Evolutionary conservation across 345 rosid species (phyloP), one percentile per base, ranked within the genome.

Genomic region (Cochlearia excelsa): DNA sequence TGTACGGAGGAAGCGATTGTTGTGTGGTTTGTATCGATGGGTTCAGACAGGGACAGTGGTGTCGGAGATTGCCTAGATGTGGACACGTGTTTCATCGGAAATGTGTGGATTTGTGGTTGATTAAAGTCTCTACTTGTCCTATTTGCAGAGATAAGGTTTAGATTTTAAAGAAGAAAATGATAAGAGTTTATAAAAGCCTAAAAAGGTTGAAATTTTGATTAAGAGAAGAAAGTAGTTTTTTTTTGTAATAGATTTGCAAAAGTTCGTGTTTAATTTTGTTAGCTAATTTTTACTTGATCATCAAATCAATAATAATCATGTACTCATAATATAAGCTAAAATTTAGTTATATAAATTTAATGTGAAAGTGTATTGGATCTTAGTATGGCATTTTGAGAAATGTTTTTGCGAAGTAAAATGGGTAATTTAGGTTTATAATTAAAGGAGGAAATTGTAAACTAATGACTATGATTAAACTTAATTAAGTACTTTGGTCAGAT

Each of bases 51-150:
- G 97, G 94, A 5, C 94, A 92, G 71, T 83, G 93, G 95, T 92
- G 98, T 70, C 57, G 98, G 63, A 72, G 59, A 33, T 78, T 92
- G 8, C 64, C 37, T n/a, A 77, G 73, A 3, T 92, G 98, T 38
- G 90, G 93, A 5, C 98, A 92, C 52, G 61, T 88, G 16, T 88
- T 88, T 59, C 98, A 92, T 40, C 74, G 77, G 57, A 78, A 73
- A 66, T 92, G 98, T 70, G 85, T 92, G 35, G 96, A 92, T 59
- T 53, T 75, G 30, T 88, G 98, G 98, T 75, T 92, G 42, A 67
- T 83, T 23, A 84, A 83, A 74, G 85, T 79, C 26, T 67, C 81
- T 3, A 75, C 86, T 34, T 92, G 98, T 51, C 95, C 96, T 2
- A 73, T 79, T 44, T 92, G 98, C 55, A 74, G 98, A 53, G 66